Base-by-base conservation (phyloP, 495 filamentous ascomycete genomes). In the Xylaria venustula region DNA sequence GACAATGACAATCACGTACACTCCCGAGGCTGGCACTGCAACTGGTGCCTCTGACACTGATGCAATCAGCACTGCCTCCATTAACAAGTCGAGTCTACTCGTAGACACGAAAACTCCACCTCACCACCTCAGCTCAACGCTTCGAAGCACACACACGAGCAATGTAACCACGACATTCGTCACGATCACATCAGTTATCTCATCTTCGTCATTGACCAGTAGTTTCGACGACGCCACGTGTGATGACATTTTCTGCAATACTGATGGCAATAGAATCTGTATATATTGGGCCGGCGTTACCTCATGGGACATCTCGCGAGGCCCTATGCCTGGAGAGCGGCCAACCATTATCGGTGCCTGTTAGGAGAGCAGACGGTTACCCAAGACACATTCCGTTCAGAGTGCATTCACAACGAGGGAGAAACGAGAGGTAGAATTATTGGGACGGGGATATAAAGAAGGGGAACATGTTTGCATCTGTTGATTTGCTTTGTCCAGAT, bases 231-330 rank as follows among this genome's bases (percentile, higher is more conserved):
- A 37, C n/a, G 48, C 49, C 11, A 14, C 40, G 8, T 73, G 69
- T 54, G 67, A 71, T 51, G 63, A 67, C 34, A 62, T 60, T 14
- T 68, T 58, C 59, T 72, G 71, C 57, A 48, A 60, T 25, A 40
- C 49, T 19, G 34, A 64, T 15, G 62, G 66, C 12, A 66, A 52
- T 9, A 48, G 51, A 14, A 42, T 65, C 15, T 73, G 67, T 56
- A 64, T 69, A 23, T 67, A 64, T 55, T 70, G 69, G 66, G 71
- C 62, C 7, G 71, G 71, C 32, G 40, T 61, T 46, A 73, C 65
- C 12, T 63, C 65, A 17, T 72, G 62, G 62, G 62, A 73, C 7
- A 44, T 65, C 22, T 67, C 65, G n/a, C 57, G 42, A 1, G 67
- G 69, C 2, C 69, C 71, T 1, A 44, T 65, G 0, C 71, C 71